phyloP scores from a whole-genome alignment of 164 flowering plant species.

The Dillenia suffruticosa region DNA sequence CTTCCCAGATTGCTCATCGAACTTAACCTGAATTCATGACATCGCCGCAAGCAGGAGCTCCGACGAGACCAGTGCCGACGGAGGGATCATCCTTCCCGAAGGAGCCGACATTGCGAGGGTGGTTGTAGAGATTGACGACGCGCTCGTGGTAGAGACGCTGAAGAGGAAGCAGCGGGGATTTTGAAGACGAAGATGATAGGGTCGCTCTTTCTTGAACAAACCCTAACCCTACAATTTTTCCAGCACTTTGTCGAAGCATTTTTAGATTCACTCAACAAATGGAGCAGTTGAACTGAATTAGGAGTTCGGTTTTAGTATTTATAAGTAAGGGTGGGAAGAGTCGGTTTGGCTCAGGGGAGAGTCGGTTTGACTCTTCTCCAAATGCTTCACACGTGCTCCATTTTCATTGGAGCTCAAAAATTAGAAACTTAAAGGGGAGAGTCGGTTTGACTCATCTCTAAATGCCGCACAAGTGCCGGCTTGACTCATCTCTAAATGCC shows the following conservation, averaged over 20 bases:
- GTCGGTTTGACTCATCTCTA: too few species aligned
- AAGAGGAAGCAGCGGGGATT: constrained; percentile 11
- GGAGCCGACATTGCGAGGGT: constrained; percentile 78
- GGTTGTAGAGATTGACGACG: constrained; percentile 80
- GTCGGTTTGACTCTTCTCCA: too few species aligned
- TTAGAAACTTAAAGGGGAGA: too few species aligned
- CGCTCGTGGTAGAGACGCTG: constrained; percentile 66
- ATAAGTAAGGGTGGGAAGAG: too few species aligned
- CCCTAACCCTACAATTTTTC: constrained; percentile 26
- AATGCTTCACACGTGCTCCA: too few species aligned
- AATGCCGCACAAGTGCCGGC: too few species aligned
- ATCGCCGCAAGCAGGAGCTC: constrained; percentile 90
- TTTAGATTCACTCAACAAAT: too few species aligned
- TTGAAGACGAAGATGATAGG: background rate
- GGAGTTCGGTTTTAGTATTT: too few species aligned
- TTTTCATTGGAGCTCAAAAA: too few species aligned
- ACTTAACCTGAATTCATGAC: constrained; percentile 84
- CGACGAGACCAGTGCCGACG: constrained; percentile 82
- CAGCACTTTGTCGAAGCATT: constrained; percentile 30
- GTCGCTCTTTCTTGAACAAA: background rate
- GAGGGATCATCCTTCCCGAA: constrained; percentile 68
- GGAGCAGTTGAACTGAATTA: too few species aligned
- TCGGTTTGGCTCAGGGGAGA: too few species aligned
- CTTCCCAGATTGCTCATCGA: constrained; percentile 53
- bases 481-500: too few species aligned